Percentiles rank a stretch among this genome's conserved stretches.
Conservation (phyloP, 1,284 basidiomycete genomes). For the Anthracocystis panici-leucophaei region DNA sequence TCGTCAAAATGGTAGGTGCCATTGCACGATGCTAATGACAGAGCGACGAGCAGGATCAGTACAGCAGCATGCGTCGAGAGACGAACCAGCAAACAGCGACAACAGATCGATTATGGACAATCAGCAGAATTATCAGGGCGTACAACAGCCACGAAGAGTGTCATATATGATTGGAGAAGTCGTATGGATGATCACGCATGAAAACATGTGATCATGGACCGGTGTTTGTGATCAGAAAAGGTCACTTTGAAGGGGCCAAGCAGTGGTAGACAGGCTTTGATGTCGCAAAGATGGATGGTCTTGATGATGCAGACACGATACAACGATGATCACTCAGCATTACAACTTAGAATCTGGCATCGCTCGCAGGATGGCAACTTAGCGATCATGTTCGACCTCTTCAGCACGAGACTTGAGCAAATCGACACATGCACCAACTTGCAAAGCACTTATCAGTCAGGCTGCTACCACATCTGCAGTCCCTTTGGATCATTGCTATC, state of each 20-base stretch:
- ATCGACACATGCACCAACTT: background rate
- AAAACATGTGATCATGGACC: too few species aligned
- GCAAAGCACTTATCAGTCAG: background rate
- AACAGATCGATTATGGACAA: too few species aligned
- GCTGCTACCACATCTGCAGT: background rate
- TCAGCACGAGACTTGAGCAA: background rate
- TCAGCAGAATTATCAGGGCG: background rate
- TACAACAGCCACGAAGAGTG: too few species aligned
- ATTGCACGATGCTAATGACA: background rate
- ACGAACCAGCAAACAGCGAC: background rate
- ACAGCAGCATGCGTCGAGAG: slow-evolving; percentile 6
- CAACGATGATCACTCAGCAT: too few species aligned
- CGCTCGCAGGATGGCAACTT: background rate
- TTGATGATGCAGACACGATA: too few species aligned
- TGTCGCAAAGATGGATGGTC: too few species aligned
- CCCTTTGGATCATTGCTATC: background rate
- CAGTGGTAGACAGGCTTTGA: too few species aligned
- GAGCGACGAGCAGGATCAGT: background rate
- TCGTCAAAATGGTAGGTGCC: slow-evolving; percentile 52
- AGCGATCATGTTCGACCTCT: background rate
- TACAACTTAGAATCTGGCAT: too few species aligned
- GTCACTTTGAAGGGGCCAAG: too few species aligned
- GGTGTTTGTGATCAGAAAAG: too few species aligned
- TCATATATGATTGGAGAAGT: too few species aligned
- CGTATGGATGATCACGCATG: too few species aligned